Evolutionary conservation across 306 rosid species (phyloP), one percentile per base, ranked within the genome.

Genomic region (Malus sieversii): DNA sequence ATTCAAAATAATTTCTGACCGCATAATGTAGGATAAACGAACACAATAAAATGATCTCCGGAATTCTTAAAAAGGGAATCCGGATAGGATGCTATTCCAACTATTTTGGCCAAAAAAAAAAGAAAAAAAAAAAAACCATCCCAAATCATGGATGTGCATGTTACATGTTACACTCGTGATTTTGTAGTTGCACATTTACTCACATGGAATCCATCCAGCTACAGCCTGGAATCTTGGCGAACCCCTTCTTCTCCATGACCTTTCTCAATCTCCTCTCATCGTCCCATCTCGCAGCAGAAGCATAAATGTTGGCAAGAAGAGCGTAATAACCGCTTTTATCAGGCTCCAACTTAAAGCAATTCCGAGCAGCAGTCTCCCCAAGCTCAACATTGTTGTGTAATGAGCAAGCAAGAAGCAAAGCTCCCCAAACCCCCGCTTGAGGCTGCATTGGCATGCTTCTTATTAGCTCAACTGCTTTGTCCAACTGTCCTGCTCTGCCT

Each of bases 361-460:
- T 89, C 81, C 80, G 81, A 33, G 85, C 87, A 53, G 92, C 87
- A 71, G 86, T 83, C 81, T 90, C 96, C 51, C 92, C 90, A 5
- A 86, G 84, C 63, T 86, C 86, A 60, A 88, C 82, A 78, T 83
- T 83, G 72, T 80, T 74, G 55, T 88, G 92, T 58, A 88, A 33
- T 33, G 71, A 74, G 81, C 96, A 90, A n/a, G 84, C 90, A 74
- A 86, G 90, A 83, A 90, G 96, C 70, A 90, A 40, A 78, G 92
- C 96, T 71, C 92, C 96, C 92, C 92, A 90, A 40, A 88, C 87
- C 72, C 88, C 87, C 33, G 80, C 83, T 71, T 88, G 86, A 57
- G 96, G 86, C 74, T 79, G 84, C 79, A 83, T 65, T 23, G 92
- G 90, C 96, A 90, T 88, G 74, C 80, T 86, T 67, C 82, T 82